Percentiles rank a stretch among this genome's conserved stretches.
These are phyloP conservation scores for Clarkia xantiana DNA, from an alignment of 345 rosid genomes.

Conservation along the genomic window DNA sequence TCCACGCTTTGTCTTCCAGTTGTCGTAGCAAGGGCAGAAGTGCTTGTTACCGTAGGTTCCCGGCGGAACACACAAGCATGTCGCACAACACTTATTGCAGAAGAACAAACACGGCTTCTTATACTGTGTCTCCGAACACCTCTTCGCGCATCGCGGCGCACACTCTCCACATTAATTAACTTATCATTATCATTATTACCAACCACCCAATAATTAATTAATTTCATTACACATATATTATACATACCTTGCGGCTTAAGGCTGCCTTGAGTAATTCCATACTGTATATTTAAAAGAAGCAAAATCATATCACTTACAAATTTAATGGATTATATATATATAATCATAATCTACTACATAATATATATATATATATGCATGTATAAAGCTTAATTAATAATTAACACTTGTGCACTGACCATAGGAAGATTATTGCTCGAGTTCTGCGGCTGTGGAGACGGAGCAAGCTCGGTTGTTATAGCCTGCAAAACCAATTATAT, in stretches of 20 bases:
- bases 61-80: conserved; percentile 61
- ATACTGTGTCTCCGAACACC: conserved; percentile 41
- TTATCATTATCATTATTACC: no score
- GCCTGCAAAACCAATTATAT: conserved; percentile 9
- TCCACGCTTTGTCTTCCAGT: conserved; percentile 45
- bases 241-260: conserved; percentile 34
- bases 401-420: conserved; percentile 7
- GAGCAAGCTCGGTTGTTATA: conserved; percentile 14
- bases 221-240: neutral
- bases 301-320: neutral
- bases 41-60: conserved; percentile 47
- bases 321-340: neutral
- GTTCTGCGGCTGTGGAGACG: conserved; percentile 28
- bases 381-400: neutral
- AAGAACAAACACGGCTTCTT: conserved; percentile 52
- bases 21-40: conserved; percentile 44
- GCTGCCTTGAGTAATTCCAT: conserved; percentile 40
- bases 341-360: neutral
- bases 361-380: neutral
- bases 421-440: conserved; percentile 9
- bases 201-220: neutral
- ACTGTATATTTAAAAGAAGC: conserved; percentile 15
- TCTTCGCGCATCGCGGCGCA: conserved; percentile 21
- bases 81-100: conserved; percentile 47
- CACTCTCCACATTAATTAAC: conserved; percentile 15